Evolutionary conservation across 495 filamentous ascomycete species (phyloP).

Genomic region (Collariella sp.): DNA sequence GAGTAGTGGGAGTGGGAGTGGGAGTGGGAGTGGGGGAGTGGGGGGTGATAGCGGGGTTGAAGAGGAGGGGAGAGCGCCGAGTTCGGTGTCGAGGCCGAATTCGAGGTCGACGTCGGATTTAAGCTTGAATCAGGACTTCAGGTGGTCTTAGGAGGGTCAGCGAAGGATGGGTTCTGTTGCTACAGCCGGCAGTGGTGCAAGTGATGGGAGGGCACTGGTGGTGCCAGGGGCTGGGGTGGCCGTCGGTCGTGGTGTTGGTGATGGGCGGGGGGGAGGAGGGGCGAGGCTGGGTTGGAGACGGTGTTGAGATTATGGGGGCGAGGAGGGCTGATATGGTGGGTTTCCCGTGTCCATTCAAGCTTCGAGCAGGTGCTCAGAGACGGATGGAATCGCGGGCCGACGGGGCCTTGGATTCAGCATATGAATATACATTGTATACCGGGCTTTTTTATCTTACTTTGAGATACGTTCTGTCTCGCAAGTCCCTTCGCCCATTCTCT

Average conservation of each 20-base stretch:
- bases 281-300: background rate
- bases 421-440: no score
- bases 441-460: no score
- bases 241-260: background rate
- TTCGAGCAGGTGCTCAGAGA: no score
- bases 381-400: no score
- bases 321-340: background rate
- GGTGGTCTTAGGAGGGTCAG: constrained; percentile 24
- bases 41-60: background rate
- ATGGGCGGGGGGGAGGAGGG: background rate
- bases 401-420: no score
- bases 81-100: constrained; percentile 10
- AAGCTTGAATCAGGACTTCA: constrained; percentile 7
- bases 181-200: background rate
- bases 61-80: constrained; percentile 17
- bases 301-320: background rate
- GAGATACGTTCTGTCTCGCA: no score
- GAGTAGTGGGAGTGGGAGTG: background rate
- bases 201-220: background rate
- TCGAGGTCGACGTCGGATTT: background rate
- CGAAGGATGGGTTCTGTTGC: no score
- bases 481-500: no score
- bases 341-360: no score
- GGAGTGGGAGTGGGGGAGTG: constrained; percentile 4
- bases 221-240: background rate